phyloP scores from a whole-genome alignment of 139 green algal species.

The Klebsormidium nitens region DNA sequence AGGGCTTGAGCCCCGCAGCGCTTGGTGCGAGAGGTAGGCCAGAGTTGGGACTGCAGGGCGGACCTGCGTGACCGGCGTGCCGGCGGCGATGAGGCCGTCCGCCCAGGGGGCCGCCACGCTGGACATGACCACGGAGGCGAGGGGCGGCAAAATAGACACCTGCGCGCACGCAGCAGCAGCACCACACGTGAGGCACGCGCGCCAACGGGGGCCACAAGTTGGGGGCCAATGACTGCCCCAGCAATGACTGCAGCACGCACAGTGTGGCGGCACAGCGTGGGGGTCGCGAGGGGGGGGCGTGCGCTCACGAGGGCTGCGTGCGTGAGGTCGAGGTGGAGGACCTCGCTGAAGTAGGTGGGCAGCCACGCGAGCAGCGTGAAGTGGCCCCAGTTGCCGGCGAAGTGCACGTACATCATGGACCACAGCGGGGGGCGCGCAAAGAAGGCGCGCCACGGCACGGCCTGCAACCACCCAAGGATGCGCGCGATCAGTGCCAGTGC shows the following conservation, averaged over 20 bases:
- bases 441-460: conserved; percentile 84
- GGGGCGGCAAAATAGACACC: conserved; percentile 25
- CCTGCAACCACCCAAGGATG: conserved; percentile 4
- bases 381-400: conserved; percentile 95
- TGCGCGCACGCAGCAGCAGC: conserved; percentile 52
- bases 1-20: no score
- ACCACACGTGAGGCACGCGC: no score
- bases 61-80: conserved; percentile 24
- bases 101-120: conserved; percentile 24
- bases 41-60: neutral
- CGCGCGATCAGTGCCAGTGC: conserved; percentile 15
- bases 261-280: no score
- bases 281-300: no score
- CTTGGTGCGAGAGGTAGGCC: no score
- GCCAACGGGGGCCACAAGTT: no score
- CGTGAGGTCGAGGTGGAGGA: conserved; percentile 68
- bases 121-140: conserved; percentile 36
- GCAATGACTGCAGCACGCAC: no score
- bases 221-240: no score
- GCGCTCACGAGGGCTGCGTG: conserved; percentile 51
- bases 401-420: conserved; percentile 87
- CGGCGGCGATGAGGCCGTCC: conserved; percentile 23
- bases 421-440: conserved; percentile 60
- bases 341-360: conserved; percentile 88
- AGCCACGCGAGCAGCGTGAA: conserved; percentile 93